These are phyloP conservation scores for Neurospora sp. DNA, from an alignment of 495 filamentous ascomycete genomes.

Conservation along the genomic window DNA sequence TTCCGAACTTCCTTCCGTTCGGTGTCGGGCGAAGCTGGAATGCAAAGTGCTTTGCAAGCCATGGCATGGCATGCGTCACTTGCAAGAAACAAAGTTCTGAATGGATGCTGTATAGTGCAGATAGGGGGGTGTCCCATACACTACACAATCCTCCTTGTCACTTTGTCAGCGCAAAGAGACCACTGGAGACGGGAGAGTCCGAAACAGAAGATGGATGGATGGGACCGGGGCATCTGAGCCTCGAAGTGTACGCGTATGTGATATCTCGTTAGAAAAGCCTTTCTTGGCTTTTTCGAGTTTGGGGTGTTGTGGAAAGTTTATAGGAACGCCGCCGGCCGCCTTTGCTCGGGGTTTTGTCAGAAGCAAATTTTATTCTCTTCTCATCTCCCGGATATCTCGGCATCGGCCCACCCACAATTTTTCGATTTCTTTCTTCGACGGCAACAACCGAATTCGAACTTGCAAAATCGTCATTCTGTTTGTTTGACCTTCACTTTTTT, in stretches of 20 bases:
- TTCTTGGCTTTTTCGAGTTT: neutral
- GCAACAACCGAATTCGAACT: neutral
- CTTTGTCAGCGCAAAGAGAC: neutral
- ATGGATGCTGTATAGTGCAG: neutral
- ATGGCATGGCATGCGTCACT: neutral
- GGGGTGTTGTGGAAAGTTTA: neutral
- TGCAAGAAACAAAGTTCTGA: neutral
- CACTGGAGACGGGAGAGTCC: neutral
- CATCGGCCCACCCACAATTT: neutral
- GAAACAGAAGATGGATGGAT: neutral
- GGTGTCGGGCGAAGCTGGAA: neutral
- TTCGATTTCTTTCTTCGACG: neutral
- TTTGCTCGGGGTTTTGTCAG: neutral
- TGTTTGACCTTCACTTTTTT: neutral
- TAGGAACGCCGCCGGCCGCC: neutral
- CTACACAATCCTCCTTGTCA: neutral
- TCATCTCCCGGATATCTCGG: neutral
- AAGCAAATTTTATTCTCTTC: neutral
- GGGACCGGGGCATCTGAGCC: neutral
- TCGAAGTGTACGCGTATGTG: neutral
- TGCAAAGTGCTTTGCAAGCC: neutral
- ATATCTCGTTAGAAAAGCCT: neutral
- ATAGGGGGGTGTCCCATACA: neutral
- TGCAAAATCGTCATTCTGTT: neutral
- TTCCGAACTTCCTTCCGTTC: neutral